phyloP scores from a whole-genome alignment of 1,139 yeast species.

The Yamadazyma triangularis region DNA sequence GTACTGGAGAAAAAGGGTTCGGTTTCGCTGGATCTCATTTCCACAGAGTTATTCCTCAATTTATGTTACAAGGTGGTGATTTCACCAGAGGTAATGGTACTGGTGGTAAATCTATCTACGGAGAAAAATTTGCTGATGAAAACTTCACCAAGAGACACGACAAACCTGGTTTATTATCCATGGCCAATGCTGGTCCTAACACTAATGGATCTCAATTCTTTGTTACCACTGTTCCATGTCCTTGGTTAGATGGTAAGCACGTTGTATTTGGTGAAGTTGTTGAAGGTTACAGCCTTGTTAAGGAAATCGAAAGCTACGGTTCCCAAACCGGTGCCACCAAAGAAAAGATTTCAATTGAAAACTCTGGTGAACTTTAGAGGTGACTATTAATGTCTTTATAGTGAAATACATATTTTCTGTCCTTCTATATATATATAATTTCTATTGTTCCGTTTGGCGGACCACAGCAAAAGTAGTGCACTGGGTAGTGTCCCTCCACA shows the following conservation, averaged over 20 bases:
- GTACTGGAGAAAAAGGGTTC: slow-evolving; percentile 96
- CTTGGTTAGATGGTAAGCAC: slow-evolving; percentile 99
- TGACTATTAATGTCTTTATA: no score
- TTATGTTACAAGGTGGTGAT: slow-evolving; percentile 99
- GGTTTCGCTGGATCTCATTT: slow-evolving; percentile 89
- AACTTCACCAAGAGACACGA: slow-evolving; percentile 83
- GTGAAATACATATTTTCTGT: no score
- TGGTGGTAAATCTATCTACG: slow-evolving; percentile 99
- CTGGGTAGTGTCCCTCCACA: no score
- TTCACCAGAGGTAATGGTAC: slow-evolving; percentile 93
- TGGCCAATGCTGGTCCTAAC: slow-evolving; percentile 99
- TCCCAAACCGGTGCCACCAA: slow-evolving; percentile 79
- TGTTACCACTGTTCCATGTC: slow-evolving; percentile 92
- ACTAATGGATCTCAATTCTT: slow-evolving; percentile 99
- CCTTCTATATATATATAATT: no score
- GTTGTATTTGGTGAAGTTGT: slow-evolving; percentile 97
- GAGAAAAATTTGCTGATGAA: slow-evolving; percentile 92
- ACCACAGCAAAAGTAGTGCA: no score
- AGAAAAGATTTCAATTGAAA: slow-evolving; percentile 72
- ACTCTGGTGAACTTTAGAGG: slow-evolving; percentile 74
- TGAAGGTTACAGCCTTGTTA: slow-evolving; percentile 87
- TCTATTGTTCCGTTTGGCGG: no score
- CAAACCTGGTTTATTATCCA: slow-evolving; percentile 92
- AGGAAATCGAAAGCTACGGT: slow-evolving; percentile 86
- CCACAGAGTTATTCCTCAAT: slow-evolving; percentile 98